phyloP scores from a whole-genome alignment of 2,329 filamentous ascomycete genomes.

The Verticillium nubilum region DNA sequence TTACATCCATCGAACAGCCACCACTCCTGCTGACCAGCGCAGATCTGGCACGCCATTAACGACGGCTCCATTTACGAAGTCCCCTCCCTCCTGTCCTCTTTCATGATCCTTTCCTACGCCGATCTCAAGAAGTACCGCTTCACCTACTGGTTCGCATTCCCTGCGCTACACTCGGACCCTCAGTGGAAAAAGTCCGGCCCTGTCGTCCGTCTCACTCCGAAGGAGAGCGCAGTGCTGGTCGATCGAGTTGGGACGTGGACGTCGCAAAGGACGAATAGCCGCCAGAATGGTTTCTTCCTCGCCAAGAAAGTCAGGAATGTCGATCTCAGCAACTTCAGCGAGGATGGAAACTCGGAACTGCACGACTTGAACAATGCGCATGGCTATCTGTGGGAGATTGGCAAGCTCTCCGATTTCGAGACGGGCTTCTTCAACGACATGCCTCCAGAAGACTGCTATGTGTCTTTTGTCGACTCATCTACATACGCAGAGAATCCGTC shows the following conservation, averaged over 20 bases:
- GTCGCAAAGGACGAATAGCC: slow-evolving; percentile 67
- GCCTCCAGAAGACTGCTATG: slow-evolving; percentile 67
- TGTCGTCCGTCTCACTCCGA: slow-evolving; percentile 50
- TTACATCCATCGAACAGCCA: neutral
- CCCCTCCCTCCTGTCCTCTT: slow-evolving; percentile 84
- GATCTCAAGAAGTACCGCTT: slow-evolving; percentile 98
- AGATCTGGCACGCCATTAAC: slow-evolving; percentile 97
- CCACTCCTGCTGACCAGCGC: slow-evolving; percentile 3
- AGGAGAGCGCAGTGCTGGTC: slow-evolving; percentile 74
- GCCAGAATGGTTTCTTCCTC: slow-evolving; percentile 95
- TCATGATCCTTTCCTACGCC: slow-evolving; percentile 84
- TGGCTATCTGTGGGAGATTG: slow-evolving; percentile 71
- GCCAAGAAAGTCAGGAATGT: slow-evolving; percentile 62
- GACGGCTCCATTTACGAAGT: slow-evolving; percentile 95
- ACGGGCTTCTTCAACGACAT: slow-evolving; percentile 77
- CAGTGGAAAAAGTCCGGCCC: slow-evolving; percentile 64
- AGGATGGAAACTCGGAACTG: slow-evolving; percentile 10
- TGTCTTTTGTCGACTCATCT: slow-evolving; percentile 88
- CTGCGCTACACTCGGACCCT: slow-evolving; percentile 84
- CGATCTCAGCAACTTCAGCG: slow-evolving; percentile 12
- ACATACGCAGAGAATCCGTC: slow-evolving; percentile 83
- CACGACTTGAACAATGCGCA: slow-evolving; percentile 11
- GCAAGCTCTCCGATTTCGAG: slow-evolving; percentile 72
- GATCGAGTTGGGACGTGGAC: slow-evolving; percentile 85
- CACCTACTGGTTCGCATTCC: slow-evolving; percentile 97